phyloP scores from a whole-genome alignment of 2,329 filamentous ascomycete species.

The Cladophialophora exuberans region DNA sequence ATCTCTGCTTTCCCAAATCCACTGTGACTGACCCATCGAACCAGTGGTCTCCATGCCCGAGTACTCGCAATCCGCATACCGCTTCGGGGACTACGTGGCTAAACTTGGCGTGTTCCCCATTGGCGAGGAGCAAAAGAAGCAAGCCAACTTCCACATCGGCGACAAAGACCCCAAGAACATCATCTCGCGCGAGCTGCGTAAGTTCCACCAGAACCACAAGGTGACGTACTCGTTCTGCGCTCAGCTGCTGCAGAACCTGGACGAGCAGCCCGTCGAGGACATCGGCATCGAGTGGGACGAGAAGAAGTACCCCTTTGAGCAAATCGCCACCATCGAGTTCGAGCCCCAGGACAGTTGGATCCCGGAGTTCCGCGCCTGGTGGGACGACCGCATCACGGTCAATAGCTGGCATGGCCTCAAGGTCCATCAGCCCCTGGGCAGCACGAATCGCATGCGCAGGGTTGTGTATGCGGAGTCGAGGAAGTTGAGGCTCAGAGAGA shows the following conservation, averaged over 20 bases:
- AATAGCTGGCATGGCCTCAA: conserved; percentile 28
- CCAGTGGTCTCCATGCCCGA: conserved; percentile 29
- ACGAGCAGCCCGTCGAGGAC: conserved; percentile 58
- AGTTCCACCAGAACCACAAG: conserved; percentile 27
- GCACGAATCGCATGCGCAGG: conserved; percentile 25
- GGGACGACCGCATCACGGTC: conserved; percentile 28
- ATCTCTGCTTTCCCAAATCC: neutral
- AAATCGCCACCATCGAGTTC: conserved; percentile 51
- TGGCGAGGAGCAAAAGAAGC: conserved; percentile 26
- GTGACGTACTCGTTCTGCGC: conserved; percentile 28
- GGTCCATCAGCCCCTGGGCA: conserved; percentile 25
- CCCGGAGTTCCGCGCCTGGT: conserved; percentile 25
- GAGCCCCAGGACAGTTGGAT: conserved; percentile 28
- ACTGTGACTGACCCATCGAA: neutral
- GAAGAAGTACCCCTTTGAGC: conserved; percentile 86
- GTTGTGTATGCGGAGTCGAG: conserved; percentile 30
- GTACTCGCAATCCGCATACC: conserved; percentile 29
- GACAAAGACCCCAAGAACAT: conserved; percentile 27
- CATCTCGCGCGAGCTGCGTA: conserved; percentile 24
- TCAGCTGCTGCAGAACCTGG: conserved; percentile 34
- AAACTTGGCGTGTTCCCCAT: conserved; percentile 26
- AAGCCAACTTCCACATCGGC: conserved; percentile 19
- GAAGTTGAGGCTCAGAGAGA: conserved; percentile 24
- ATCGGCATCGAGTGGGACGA: conserved; percentile 98
- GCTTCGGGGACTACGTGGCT: conserved; percentile 28